These are phyloP conservation scores for Ascocoryne sarcoides DNA, from an alignment of 2,329 filamentous ascomycete genomes.

Conservation along the genomic window DNA sequence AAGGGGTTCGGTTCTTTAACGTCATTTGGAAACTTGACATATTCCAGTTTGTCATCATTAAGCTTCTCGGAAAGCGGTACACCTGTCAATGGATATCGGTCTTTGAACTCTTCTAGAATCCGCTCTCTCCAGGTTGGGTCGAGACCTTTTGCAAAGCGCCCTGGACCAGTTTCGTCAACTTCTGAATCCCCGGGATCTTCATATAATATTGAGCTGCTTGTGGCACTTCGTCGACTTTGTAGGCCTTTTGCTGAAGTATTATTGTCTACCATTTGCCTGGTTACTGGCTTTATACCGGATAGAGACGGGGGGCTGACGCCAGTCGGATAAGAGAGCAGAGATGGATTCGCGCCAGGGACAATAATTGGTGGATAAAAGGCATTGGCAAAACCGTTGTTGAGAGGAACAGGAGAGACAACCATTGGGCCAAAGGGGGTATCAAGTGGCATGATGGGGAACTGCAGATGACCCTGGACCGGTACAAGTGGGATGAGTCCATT, in stretches of 20 bases:
- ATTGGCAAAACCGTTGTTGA: not conserved
- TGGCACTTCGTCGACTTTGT: not conserved
- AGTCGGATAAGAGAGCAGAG: not conserved
- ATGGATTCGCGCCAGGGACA: not conserved
- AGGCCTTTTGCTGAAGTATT: not conserved
- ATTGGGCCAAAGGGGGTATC: not conserved
- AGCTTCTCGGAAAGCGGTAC: not conserved
- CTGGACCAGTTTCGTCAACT: constrained; percentile 11
- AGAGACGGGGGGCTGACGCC: too few species aligned
- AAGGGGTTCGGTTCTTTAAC: not conserved
- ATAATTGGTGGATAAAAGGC: not conserved
- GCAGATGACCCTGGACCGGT: not conserved
- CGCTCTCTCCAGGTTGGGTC: constrained; percentile 16
- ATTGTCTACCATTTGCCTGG: not conserved
- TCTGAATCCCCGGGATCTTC: too few species aligned
- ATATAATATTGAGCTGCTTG: not conserved
- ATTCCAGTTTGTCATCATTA: not conserved
- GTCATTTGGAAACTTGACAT: not conserved
- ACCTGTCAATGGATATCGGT: constrained; percentile 28
- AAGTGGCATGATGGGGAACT: not conserved
- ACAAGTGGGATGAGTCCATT: not conserved
- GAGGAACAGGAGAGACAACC: not conserved
- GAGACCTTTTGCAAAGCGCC: constrained; percentile 18
- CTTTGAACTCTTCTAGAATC: constrained; percentile 20
- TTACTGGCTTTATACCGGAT: not conserved